phyloP scores from a whole-genome alignment of 148 eudicot genomes.

The Diospyros kaki region DNA sequence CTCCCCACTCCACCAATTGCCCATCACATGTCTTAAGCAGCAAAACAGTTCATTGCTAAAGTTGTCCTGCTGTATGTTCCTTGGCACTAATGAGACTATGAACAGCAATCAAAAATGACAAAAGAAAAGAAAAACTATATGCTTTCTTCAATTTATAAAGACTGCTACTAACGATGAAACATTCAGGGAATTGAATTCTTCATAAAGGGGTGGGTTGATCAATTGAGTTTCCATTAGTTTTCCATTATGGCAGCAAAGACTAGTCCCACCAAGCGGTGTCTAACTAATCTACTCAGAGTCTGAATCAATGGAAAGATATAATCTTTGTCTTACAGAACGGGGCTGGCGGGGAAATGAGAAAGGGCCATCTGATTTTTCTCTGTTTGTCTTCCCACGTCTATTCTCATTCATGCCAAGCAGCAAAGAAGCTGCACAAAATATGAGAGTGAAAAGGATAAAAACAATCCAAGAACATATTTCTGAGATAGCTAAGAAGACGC shows the following conservation, averaged over 20 bases:
- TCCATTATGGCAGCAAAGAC: background rate
- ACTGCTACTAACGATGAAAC: background rate
- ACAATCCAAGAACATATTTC: too few species aligned
- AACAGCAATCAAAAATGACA: too few species aligned
- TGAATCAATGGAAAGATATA: slow-evolving; percentile 49
- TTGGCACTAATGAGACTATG: too few species aligned
- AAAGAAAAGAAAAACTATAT: too few species aligned
- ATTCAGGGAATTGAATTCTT: slow-evolving; percentile 4
- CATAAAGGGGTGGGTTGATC: background rate
- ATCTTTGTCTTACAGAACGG: slow-evolving; percentile 68
- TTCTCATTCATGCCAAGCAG: slow-evolving; percentile 51
- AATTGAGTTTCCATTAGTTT: background rate
- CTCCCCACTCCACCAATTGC: too few species aligned
- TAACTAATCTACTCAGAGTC: slow-evolving; percentile 49
- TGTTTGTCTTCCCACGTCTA: slow-evolving; percentile 44
- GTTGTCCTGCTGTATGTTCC: too few species aligned
- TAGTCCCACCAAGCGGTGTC: background rate
- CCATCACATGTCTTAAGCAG: too few species aligned
- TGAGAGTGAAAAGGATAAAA: background rate
- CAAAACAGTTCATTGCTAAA: too few species aligned
- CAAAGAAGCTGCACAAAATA: slow-evolving; percentile 50
- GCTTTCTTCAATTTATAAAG: slow-evolving; percentile 6
- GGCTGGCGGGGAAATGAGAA: slow-evolving; percentile 66
- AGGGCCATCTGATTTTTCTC: slow-evolving; percentile 72
- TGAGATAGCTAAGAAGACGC: too few species aligned